A percentile compares a stretch with the other conserved stretches of the same genome.
phyloP scores from a whole-genome alignment of 2,329 filamentous ascomycete genomes.

The Talaromyces sp. region DNA sequence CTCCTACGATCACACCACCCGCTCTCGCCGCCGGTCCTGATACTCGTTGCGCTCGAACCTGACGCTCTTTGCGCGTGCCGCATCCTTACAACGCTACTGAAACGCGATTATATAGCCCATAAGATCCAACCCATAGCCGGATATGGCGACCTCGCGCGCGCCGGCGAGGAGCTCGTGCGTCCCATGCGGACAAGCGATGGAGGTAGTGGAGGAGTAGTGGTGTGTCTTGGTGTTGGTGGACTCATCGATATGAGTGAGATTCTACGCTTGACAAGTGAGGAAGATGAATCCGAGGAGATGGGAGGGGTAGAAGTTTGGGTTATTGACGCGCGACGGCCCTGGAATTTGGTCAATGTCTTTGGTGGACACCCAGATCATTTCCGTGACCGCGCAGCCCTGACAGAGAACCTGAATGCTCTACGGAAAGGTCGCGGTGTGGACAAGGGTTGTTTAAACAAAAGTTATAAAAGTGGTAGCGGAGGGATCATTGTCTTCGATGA shows the following conservation, averaged over 20 bases:
- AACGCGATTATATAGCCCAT: conserved; percentile 95
- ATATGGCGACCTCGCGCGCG: conserved; percentile 82
- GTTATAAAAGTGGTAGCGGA: conserved; percentile 75
- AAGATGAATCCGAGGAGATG: conserved; percentile 62
- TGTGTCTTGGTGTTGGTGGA: conserved; percentile 90
- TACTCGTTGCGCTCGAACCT: conserved; percentile 90
- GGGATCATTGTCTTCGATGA: conserved; percentile 95
- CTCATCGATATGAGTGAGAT: conserved; percentile 82
- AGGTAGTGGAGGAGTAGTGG: conserved; percentile 81
- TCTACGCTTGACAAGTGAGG: conserved; percentile 67
- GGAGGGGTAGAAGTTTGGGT: conserved; percentile 94
- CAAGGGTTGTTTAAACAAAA: conserved; percentile 67
- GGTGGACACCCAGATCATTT: conserved; percentile 56
- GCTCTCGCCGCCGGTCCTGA: conserved; percentile 84
- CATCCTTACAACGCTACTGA: conserved; percentile 88
- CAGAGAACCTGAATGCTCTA: conserved; percentile 41
- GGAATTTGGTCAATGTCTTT: conserved; percentile 94
- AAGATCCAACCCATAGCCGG: conserved; percentile 95
- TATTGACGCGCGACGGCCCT: conserved; percentile 84
- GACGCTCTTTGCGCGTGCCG: conserved; percentile 94
- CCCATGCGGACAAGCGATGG: conserved; percentile 85
- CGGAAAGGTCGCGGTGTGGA: conserved; percentile 65
- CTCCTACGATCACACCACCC: conserved; percentile 83
- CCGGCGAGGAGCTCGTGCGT: conserved; percentile 72
- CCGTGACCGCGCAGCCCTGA: conserved; percentile 50